phyloP scores from a whole-genome alignment of 1,139 yeast genomes.

The Debaryomyces subglobosus region DNA sequence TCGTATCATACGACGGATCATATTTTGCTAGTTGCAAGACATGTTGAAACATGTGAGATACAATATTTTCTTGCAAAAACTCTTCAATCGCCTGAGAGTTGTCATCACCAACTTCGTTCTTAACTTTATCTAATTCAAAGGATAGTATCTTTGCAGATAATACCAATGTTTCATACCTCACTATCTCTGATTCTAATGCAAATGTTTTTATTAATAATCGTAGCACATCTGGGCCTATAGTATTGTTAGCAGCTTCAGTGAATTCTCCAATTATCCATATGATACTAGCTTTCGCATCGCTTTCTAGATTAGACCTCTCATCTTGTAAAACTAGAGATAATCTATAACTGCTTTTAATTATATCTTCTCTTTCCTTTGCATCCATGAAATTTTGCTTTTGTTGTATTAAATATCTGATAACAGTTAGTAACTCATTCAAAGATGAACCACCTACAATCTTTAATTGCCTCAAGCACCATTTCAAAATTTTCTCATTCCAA shows the following conservation, averaged over 20 bases:
- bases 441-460: conserved; percentile 33
- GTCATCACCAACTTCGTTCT: conserved; percentile 25
- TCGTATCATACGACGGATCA: conserved; percentile 74
- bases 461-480: conserved; percentile 46
- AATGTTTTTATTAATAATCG: conserved; percentile 60
- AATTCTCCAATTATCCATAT: conserved; percentile 94
- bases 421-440: conserved; percentile 64
- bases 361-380: conserved; percentile 29
- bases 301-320: conserved; percentile 30
- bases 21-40: conserved; percentile 68
- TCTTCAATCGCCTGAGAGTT: conserved; percentile 36
- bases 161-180: conserved; percentile 71
- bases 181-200: conserved; percentile 57
- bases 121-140: conserved; percentile 46
- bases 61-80: conserved; percentile 25
- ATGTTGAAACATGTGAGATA: conserved; percentile 62
- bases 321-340: conserved; percentile 37
- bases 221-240: conserved; percentile 77
- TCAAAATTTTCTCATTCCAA: conserved; percentile 40
- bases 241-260: conserved; percentile 39
- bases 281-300: conserved; percentile 76
- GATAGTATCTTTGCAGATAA: conserved; percentile 76
- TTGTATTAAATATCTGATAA: conserved; percentile 74
- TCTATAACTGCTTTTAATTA: conserved; percentile 39
- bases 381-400: conserved; percentile 33